Conservation (phyloP, 768 basidiomycete species). For the Neoboletus subvelutipes region DNA sequence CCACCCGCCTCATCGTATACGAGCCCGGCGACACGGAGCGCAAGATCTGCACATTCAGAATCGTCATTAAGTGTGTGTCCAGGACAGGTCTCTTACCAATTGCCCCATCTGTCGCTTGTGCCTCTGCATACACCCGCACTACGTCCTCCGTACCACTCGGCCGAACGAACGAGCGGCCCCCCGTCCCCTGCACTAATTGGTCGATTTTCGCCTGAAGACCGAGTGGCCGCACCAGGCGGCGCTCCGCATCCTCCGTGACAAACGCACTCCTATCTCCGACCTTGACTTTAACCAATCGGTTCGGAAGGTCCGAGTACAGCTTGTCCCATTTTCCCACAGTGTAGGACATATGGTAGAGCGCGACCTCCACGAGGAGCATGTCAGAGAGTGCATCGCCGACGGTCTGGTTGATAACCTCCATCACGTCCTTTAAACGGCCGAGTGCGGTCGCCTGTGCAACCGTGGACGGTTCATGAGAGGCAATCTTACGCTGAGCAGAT, state of each 20-base stretch:
- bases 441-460: conserved; percentile 82
- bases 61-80: conserved; percentile 1
- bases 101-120: conserved; percentile 65
- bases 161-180: conserved; percentile 89
- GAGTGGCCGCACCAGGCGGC: conserved; percentile 75
- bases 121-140: conserved; percentile 96
- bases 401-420: conserved; percentile 92
- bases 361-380: conserved; percentile 90
- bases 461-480: conserved; percentile 67
- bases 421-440: conserved; percentile 72
- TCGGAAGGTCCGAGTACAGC: conserved; percentile 90
- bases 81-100: conserved; percentile 56
- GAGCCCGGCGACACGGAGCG: conserved; percentile 79
- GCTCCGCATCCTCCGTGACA: conserved; percentile 91
- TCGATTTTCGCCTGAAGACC: conserved; percentile 84
- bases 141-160: conserved; percentile 99
- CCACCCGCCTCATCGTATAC: conserved; percentile 84
- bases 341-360: conserved; percentile 88
- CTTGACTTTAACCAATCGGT: conserved; percentile 90
- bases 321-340: conserved; percentile 87
- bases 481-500: conserved; percentile 60
- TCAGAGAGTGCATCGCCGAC: conserved; percentile 97
- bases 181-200: conserved; percentile 75
- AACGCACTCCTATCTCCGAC: conserved; percentile 82
- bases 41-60: conserved; percentile 58